Percentiles rank a stretch among this genome's conserved stretches.
These are phyloP conservation scores for Bretschneidera sinensis DNA, from an alignment of 345 rosid species.

Conservation along the genomic window DNA sequence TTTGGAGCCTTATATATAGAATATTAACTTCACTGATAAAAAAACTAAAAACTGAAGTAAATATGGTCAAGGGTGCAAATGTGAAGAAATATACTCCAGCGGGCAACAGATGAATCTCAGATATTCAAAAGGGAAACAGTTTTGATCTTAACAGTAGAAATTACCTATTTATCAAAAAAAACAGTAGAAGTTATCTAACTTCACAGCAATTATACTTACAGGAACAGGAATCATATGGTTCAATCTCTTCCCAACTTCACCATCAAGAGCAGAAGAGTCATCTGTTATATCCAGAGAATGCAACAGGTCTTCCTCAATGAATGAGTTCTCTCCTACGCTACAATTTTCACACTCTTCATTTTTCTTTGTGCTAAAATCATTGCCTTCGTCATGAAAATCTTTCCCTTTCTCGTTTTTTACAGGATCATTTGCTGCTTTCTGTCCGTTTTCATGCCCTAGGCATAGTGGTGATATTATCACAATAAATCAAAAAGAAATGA, in stretches of 20 bases:
- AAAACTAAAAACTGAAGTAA: too few species aligned
- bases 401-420: slow-evolving; percentile 12
- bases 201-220: slow-evolving; percentile 38
- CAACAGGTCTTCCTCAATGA: slow-evolving; percentile 27
- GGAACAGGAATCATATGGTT: slow-evolving; percentile 68
- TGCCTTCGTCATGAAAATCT: slow-evolving; percentile 22
- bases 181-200: too few species aligned
- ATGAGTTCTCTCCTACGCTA: slow-evolving; percentile 20
- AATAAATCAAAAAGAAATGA: slow-evolving; percentile 4
- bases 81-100: too few species aligned
- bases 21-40: too few species aligned
- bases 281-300: slow-evolving; percentile 42
- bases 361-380: slow-evolving; percentile 1
- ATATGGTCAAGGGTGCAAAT: too few species aligned
- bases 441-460: slow-evolving; percentile 31
- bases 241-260: slow-evolving; percentile 67
- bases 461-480: neutral
- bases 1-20: too few species aligned
- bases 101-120: too few species aligned
- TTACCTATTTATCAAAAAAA: too few species aligned
- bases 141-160: neutral
- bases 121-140: too few species aligned
- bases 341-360: slow-evolving; percentile 21
- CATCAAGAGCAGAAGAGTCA: slow-evolving; percentile 55
- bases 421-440: slow-evolving; percentile 11